phyloP scores from a whole-genome alignment of 2,329 filamentous ascomycete species.

The Pestalotiopsis sp. region DNA sequence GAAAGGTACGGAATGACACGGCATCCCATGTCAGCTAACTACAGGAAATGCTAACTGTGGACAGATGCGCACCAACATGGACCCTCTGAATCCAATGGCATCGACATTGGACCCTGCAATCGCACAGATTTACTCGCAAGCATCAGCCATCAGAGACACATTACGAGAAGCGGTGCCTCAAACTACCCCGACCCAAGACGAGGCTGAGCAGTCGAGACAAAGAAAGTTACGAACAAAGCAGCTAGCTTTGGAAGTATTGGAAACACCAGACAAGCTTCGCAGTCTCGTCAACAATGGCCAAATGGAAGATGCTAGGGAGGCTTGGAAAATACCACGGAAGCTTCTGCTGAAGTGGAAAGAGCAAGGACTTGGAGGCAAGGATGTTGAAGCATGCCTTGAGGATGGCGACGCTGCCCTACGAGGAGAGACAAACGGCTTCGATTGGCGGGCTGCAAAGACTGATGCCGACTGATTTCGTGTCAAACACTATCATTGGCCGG shows the following conservation, averaged over 20 bases:
- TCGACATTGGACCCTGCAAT: constrained; percentile 75
- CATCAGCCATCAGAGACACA: constrained; percentile 55
- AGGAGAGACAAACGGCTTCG: constrained; percentile 27
- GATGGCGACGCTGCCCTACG: constrained; percentile 56
- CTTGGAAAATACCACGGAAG: constrained; percentile 57
- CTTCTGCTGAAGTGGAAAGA: constrained; percentile 58
- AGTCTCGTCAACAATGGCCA: constrained; percentile 61
- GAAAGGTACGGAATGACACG: constrained; percentile 57
- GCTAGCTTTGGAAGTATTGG: constrained; percentile 65
- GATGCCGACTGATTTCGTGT: constrained; percentile 18
- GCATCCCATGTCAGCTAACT: neutral
- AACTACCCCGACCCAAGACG: constrained; percentile 43
- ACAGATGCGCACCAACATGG: constrained; percentile 79
- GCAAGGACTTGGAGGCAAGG: constrained; percentile 54
- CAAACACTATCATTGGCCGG: neutral
- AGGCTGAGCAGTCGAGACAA: constrained; percentile 34
- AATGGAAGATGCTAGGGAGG: constrained; percentile 59
- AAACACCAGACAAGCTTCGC: constrained; percentile 61
- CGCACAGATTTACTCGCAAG: constrained; percentile 70
- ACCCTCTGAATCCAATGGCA: constrained; percentile 74
- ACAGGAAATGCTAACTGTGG: constrained; percentile 12
- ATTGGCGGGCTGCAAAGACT: constrained; percentile 26
- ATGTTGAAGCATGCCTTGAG: constrained; percentile 55
- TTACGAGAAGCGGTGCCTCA: constrained; percentile 50
- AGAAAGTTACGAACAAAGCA: constrained; percentile 48